Conservation (phyloP, 306 rosid species). For the Elaeagnus macrophylla region DNA sequence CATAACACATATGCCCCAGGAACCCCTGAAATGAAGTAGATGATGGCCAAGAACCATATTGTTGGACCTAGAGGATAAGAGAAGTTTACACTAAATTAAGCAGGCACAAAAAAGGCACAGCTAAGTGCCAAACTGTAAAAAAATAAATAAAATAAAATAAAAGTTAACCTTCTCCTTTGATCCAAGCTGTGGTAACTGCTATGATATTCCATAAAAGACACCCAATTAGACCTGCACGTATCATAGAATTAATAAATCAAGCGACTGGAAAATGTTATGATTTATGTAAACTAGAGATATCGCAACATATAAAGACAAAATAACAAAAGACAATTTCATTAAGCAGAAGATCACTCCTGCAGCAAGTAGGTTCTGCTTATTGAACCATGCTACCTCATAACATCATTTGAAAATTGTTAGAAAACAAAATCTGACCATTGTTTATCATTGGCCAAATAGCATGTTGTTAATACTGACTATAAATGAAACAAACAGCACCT, state of each 20-base stretch:
- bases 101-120: slow-evolving; percentile 3
- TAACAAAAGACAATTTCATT: neutral
- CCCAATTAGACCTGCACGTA: slow-evolving; percentile 53
- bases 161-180: slow-evolving; percentile 71
- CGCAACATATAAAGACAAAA: neutral
- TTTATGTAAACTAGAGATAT: neutral
- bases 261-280: neutral
- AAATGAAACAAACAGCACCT: slow-evolving; percentile 3
- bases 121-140: slow-evolving; percentile 8
- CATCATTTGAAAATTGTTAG: no score
- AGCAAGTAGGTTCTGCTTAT: no score
- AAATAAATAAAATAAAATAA: neutral
- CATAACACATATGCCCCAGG: slow-evolving; percentile 78
- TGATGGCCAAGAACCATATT: slow-evolving; percentile 76
- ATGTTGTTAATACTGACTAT: neutral
- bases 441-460: no score
- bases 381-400: no score
- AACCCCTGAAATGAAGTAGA: slow-evolving; percentile 60
- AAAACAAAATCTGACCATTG: no score
- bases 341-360: neutral
- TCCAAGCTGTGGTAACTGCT: slow-evolving; percentile 75
- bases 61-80: slow-evolving; percentile 52
- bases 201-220: slow-evolving; percentile 76
- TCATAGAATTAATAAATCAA: slow-evolving; percentile 16
- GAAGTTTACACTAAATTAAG: slow-evolving; percentile 17